phyloP scores from a whole-genome alignment of 2,329 filamentous ascomycete genomes.

The Arachnomyces sp. region DNA sequence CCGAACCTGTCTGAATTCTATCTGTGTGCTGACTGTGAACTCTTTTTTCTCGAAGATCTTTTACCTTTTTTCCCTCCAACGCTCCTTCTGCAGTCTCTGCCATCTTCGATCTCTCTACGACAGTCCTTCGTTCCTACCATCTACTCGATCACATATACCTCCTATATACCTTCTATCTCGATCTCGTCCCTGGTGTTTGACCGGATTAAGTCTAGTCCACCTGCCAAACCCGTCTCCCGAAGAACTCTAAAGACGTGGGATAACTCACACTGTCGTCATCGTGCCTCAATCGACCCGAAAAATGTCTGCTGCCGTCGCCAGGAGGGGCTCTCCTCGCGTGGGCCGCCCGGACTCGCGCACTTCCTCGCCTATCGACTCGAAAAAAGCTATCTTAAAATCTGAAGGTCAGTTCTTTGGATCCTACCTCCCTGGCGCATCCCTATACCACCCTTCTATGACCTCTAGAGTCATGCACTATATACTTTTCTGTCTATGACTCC shows the following conservation, averaged over 20 bases:
- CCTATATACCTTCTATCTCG: constrained; percentile 3
- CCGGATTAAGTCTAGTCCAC: not conserved
- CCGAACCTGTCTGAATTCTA: too few relatives aligned
- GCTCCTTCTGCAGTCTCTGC: too few relatives aligned
- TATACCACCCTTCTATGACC: constrained; percentile 11
- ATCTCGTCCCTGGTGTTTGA: constrained; percentile 12
- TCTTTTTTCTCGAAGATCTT: too few relatives aligned
- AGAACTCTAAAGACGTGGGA: not conserved
- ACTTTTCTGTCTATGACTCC: not conserved
- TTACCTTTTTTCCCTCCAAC: too few relatives aligned
- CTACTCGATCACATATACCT: constrained; percentile 11
- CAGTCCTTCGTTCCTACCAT: constrained; percentile 16
- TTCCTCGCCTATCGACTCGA: constrained; percentile 36
- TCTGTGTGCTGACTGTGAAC: too few relatives aligned
- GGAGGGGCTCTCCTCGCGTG: constrained; percentile 25
- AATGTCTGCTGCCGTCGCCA: constrained; percentile 36
- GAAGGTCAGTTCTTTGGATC: constrained; percentile 28
- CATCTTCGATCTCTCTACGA: constrained; percentile 13
- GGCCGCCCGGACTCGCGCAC: constrained; percentile 23
- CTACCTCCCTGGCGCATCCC: constrained; percentile 3
- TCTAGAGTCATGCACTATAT: not conserved
- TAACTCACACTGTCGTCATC: constrained; percentile 9
- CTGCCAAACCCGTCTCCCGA: not conserved
- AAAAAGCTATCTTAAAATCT: constrained; percentile 29
- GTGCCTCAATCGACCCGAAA: constrained; percentile 10